Percentiles rank a stretch among this genome's conserved stretches.
phyloP scores from a whole-genome alignment of 2,329 filamentous ascomycete species.

The Chrysoporthe puriensis region DNA sequence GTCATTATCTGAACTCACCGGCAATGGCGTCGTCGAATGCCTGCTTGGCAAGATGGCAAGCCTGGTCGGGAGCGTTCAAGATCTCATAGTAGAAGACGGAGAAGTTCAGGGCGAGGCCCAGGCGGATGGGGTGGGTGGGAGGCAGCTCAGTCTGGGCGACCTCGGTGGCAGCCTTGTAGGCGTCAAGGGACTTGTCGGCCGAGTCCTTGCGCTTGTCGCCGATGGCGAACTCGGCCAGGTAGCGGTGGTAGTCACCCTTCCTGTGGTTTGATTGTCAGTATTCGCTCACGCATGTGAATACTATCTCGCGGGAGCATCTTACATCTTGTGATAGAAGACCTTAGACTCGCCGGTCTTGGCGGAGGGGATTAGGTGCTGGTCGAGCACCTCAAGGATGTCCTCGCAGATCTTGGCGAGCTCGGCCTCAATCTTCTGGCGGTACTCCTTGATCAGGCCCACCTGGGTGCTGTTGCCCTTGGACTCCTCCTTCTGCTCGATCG shows the following conservation, averaged over 20 bases:
- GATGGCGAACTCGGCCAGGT: constrained; percentile 94
- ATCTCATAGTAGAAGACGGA: constrained; percentile 99
- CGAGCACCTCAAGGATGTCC: constrained; percentile 93
- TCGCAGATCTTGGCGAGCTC: constrained; percentile 98
- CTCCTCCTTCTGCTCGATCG: constrained; percentile 99
- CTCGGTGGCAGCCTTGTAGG: constrained; percentile 93
- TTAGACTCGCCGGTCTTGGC: constrained; percentile 96
- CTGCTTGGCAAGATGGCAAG: constrained; percentile 96
- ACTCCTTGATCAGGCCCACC: constrained; percentile 92
- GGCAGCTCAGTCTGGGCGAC: constrained; percentile 87
- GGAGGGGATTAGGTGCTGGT: constrained; percentile 91
- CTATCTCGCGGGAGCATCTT: constrained; percentile 32
- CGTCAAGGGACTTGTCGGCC: constrained; percentile 91
- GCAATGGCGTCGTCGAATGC: constrained; percentile 97
- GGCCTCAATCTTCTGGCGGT: constrained; percentile 96
- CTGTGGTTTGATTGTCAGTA: constrained; percentile 50
- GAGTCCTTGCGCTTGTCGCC: constrained; percentile 95
- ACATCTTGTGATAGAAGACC: constrained; percentile 99
- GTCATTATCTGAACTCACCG: constrained; percentile 42
- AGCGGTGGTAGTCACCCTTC: constrained; percentile 99
- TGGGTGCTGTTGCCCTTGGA: constrained; percentile 95
- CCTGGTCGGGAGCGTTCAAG: constrained; percentile 96
- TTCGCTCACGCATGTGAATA: constrained; percentile 2
- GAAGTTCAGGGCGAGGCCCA: constrained; percentile 92
- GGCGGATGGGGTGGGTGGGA: constrained; percentile 90